Evolutionary conservation across 2,329 filamentous ascomycete species (phyloP).

Genomic region (Fusarium robinianum): DNA sequence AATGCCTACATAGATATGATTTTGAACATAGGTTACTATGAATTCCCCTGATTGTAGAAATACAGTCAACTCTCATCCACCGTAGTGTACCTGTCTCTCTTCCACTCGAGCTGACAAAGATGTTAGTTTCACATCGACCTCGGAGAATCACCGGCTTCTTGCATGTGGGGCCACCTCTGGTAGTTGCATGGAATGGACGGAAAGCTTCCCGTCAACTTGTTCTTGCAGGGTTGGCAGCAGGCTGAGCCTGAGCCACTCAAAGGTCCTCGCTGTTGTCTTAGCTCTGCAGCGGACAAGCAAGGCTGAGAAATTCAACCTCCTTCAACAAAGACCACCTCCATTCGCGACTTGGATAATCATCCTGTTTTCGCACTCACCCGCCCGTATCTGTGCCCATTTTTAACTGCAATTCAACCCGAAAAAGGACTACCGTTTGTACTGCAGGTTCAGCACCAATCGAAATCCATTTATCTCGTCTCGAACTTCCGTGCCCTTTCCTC

Average conservation of each 20-base stretch:
- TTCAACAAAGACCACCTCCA: conserved; percentile 8
- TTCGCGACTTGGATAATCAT: conserved; percentile 5
- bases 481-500: background rate
- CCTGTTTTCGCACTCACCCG: background rate
- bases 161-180: conserved; percentile 12
- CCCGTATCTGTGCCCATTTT: background rate
- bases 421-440: too few species aligned
- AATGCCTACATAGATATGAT: too few species aligned
- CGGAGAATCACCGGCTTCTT: conserved; percentile 9
- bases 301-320: conserved; percentile 34
- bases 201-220: background rate
- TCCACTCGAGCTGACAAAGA: background rate
- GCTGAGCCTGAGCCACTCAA: too few species aligned
- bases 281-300: too few species aligned
- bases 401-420: too few species aligned
- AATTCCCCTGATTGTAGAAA: too few species aligned
- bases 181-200: too few species aligned
- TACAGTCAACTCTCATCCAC: too few species aligned
- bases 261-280: too few species aligned
- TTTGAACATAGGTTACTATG: too few species aligned
- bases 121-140: background rate
- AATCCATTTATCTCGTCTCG: too few species aligned
- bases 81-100: conserved; percentile 1
- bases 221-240: conserved; percentile 3
- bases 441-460: too few species aligned